Conservation (phyloP, 208 protist species). For the Naegleria lovaniensis region DNA sequence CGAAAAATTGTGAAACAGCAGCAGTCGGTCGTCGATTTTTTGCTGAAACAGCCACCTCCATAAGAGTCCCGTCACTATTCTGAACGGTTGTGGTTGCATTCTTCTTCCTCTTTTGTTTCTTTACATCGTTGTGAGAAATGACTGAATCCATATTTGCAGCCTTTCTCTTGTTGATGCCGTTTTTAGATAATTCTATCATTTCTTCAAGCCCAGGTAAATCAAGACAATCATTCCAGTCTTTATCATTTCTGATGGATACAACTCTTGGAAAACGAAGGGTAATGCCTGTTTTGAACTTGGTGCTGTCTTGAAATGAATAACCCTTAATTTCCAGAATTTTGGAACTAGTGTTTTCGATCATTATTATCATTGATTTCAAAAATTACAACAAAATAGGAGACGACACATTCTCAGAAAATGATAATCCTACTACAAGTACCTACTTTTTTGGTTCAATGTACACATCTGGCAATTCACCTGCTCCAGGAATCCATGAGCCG, state of each 20-base stretch:
- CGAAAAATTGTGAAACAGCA: neutral
- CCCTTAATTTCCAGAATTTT: constrained; percentile 55
- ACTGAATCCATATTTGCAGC: neutral
- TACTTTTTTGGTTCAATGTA: constrained; percentile 32
- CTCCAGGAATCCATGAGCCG: constrained; percentile 43
- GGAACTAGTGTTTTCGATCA: constrained; percentile 42
- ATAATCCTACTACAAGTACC: no score
- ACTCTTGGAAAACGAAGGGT: constrained; percentile 60
- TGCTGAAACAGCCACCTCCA: neutral
- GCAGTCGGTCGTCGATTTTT: neutral
- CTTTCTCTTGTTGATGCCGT: neutral
- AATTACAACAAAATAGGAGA: no score
- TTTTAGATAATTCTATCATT: neutral
- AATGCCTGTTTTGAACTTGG: constrained; percentile 46
- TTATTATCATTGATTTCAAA: no score
- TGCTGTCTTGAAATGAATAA: constrained; percentile 46
- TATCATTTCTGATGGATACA: constrained; percentile 50
- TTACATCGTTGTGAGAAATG: neutral
- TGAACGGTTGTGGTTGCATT: neutral
- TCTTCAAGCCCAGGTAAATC: constrained; percentile 12
- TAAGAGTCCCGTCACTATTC: neutral
- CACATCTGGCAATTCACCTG: constrained; percentile 51
- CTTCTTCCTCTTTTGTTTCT: neutral
- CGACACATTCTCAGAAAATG: no score
- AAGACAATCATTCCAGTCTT: constrained; percentile 43